Base-by-base conservation (phyloP, 2,329 filamentous ascomycete genomes). In the Cryphonectria naterciae region DNA sequence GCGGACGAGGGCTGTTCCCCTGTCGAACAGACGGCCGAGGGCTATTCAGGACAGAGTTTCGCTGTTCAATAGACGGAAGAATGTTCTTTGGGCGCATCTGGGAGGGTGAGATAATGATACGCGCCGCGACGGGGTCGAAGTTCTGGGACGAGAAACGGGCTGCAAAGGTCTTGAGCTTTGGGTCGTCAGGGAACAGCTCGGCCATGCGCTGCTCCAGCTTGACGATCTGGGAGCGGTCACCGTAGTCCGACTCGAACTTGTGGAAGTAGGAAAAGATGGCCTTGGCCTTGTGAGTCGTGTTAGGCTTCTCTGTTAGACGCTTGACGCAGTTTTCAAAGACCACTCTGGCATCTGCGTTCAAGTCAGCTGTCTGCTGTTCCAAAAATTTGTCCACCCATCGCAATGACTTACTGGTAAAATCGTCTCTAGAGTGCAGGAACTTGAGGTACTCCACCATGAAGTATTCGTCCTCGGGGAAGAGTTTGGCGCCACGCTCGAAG, bases 381-480 rank as follows among this genome's bases (percentile, higher is more conserved):
- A 15, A 62, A 61, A 19, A 28, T 28, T 19, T 58, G 1, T 39
- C 6, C 58, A 32, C 10, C 28, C 32, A n/a, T 19, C 15, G 22
- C 32, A 58, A 69, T 28, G 54, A 69, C 93, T 86, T 87, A 97
- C 93, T 98, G 43, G 94, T 97, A 64, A 94, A 91, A 80, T 99
- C 96, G 76, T 97, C 95, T 78, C 93, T 94, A 17, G 93, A 92
- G 76, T 98, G 92, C 72, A 99, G 84, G 80, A 97, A 96, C 83
- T 97, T 98, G 76, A 99, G 86, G 80, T 99, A 98, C 80, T 98
- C 95, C 67, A 99, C 87, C 74, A 97, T 94, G 81, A 98, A 98
- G 70, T 90, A 87, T 79, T 97, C 95, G 77, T 98, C 95, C 65
- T 97, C 93, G 0, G 95, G 95, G 78, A 98, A 99, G 17, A 99